Percentiles rank a stretch among this genome's conserved stretches.
These are phyloP conservation scores for Teratosphaeria nubilosa DNA, from an alignment of 2,329 filamentous ascomycete genomes.

Conservation along the genomic window DNA sequence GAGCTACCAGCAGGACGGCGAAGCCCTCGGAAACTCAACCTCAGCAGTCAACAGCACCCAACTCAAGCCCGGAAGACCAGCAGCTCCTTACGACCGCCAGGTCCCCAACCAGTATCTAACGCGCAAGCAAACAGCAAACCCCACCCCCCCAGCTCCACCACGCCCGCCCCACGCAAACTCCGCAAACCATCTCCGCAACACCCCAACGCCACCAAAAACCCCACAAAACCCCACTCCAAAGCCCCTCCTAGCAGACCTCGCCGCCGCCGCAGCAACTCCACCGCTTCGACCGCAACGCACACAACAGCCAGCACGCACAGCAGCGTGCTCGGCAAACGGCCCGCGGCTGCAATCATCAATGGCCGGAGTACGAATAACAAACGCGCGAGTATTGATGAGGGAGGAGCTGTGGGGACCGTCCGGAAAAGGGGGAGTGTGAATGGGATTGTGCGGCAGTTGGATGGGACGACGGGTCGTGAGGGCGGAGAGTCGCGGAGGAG, in stretches of 20 bases:
- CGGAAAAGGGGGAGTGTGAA: not conserved
- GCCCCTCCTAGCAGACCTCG: not conserved
- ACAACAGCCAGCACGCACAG: not conserved
- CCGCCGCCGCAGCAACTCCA: not conserved
- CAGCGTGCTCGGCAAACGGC: not conserved
- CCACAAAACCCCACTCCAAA: not conserved
- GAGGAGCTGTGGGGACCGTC: not conserved
- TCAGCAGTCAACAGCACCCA: not conserved
- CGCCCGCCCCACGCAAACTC: not conserved
- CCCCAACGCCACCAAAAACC: not conserved
- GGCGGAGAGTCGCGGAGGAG: not conserved
- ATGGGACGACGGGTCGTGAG: not conserved
- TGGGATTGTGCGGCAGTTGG: not conserved
- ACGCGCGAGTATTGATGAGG: not conserved
- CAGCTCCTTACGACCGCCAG: not conserved
- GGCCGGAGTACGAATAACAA: not conserved
- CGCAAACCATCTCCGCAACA: not conserved
- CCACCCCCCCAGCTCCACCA: not conserved
- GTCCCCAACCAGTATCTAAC: not conserved
- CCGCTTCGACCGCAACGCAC: not conserved
- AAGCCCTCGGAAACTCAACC: conserved; percentile 16
- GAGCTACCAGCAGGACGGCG: conserved; percentile 13
- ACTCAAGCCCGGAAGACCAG: not conserved
- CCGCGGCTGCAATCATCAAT: not conserved
- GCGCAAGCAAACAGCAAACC: not conserved